Evolutionary conservation across 805 yeast genomes (phyloP), one percentile per base, ranked within the genome.

Genomic region (Ogataea pignaliae): DNA sequence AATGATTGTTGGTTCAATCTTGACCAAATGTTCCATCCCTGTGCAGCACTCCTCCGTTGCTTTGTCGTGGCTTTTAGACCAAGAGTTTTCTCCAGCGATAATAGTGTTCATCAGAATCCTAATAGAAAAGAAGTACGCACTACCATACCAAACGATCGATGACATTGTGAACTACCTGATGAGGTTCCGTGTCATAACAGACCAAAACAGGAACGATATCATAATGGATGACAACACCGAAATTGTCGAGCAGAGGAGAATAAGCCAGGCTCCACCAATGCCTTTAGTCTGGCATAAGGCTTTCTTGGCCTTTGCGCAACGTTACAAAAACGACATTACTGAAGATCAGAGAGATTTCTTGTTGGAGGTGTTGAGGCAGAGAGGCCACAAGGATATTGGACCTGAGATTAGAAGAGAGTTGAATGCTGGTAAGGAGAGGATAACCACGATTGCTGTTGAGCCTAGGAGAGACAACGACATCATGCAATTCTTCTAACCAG

Each of bases 281-380:
- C 98, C 99, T 8, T 86, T 93, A 14, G 91, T 91, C 32, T 93
- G 99, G 98, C 98, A 95, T 64, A 95, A 91, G 64, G 91, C 97
- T 2, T 85, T 93, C 60, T 73, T 93, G 45, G 84, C 93, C 2
- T 93, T 93, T 70, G 96, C 97, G 31, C 97, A 90, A 69, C 77
- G 97, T 52, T 93, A 93, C 64, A 93, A 91, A 65, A 91, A 93
- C 61, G 99, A 93, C 72, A 88, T 93, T 46, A 93, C 99, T n/a
- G 96, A 88, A 56, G 99, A 93, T 63, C 99, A 93, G 72, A 78
- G 97, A 63, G 99, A 93, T 57, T 88, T 91, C 66, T 70, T 93
- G 48, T 69, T 93, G 61, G 97, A 91, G 56, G 90, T 96, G 4
- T 79, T 89, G 15, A 83, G 96, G 68, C 90, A 84, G 61, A 85